Base-by-base conservation (phyloP, 1,284 basidiomycete genomes). In the Boletellus sp. region DNA sequence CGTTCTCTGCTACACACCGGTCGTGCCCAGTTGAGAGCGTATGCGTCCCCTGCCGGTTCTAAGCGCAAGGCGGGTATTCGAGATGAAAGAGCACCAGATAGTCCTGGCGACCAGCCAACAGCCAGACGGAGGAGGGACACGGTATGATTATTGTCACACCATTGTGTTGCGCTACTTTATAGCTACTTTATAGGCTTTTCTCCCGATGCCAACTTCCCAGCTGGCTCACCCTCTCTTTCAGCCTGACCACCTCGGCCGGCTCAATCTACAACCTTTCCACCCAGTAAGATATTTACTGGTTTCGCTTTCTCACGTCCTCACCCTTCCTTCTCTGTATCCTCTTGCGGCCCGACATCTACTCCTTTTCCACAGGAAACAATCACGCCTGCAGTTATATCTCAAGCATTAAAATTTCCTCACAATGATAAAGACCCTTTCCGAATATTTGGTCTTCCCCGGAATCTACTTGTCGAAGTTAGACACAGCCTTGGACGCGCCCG, bases 371-470 rank as follows among this genome's bases (percentile, higher is more conserved):
- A 67, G 65, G 65, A 67, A 67, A 66, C 54, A 5, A 63, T 67
- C 8, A 71, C 67, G 0, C 57, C 57, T 12, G 67, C 53, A 3
- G 56, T 66, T 15, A 44, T 57, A 21, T 58, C 64, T 32, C 68
- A 70, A 50, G 66, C 66, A 37, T 64, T 67, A 38, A 62, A 64
- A 33, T 70, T 66, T 46, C 60, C 68, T 28, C 64, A 64, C 16
- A 63, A 71, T 1, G 71, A 77, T 22, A 77, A 77, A 43, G 78
- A 79, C 47, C 76, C 81, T 2, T 71, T 81, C 35, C 71, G 76
- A 30, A 77, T 78, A 50, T 89, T 81, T 64, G 87, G 87, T 40
- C 62, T 87, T 11, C 87, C 87, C 0, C 82, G 76, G 53, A 82
- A 79, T 53, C 62, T 87, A 50, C 66, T 85, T 15, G 67, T 86